Conservation (phyloP, 495 filamentous ascomycete species). For the Barbatosphaeria neglecta region DNA sequence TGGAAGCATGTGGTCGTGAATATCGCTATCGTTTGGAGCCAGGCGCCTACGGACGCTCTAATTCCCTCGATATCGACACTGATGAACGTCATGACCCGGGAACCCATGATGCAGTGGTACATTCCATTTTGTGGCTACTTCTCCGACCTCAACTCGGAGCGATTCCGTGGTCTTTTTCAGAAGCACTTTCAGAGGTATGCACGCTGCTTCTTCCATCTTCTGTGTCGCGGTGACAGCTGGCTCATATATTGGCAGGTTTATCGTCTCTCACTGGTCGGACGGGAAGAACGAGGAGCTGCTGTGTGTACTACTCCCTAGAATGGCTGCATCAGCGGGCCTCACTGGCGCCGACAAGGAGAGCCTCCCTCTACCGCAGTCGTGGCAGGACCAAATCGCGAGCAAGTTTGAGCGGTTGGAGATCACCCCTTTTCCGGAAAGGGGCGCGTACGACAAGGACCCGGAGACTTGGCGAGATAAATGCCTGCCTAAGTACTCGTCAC, state of each 20-base stretch:
- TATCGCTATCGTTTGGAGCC: conserved; percentile 56
- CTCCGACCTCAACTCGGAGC: conserved; percentile 56
- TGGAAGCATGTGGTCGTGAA: conserved; percentile 49
- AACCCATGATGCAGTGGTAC: conserved; percentile 55
- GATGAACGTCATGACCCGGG: conserved; percentile 51
- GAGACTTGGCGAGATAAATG: conserved; percentile 44
- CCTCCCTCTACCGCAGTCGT: conserved; percentile 50
- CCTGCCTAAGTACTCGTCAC: conserved; percentile 42
- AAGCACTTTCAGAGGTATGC: conserved; percentile 68
- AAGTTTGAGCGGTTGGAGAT: conserved; percentile 47
- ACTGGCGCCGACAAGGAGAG: conserved; percentile 37
- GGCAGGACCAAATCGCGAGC: conserved; percentile 57
- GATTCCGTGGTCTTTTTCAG: conserved; percentile 65
- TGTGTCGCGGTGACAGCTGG: not conserved
- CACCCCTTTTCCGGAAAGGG: conserved; percentile 44
- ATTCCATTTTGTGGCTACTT: conserved; percentile 74
- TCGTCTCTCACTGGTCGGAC: conserved; percentile 58
- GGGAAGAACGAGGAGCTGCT: conserved; percentile 52
- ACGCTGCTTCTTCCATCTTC: not conserved
- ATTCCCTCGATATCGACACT: conserved; percentile 54
- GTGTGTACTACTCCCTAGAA: conserved; percentile 55
- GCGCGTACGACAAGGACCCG: conserved; percentile 36
- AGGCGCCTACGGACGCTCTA: conserved; percentile 68
- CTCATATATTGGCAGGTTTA: conserved; percentile 41
- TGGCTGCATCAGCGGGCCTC: conserved; percentile 45